Evolutionary conservation across 176 grass and related monocot species (phyloP), one percentile per base, ranked within the genome.

Genomic region (Carex kokanica): DNA sequence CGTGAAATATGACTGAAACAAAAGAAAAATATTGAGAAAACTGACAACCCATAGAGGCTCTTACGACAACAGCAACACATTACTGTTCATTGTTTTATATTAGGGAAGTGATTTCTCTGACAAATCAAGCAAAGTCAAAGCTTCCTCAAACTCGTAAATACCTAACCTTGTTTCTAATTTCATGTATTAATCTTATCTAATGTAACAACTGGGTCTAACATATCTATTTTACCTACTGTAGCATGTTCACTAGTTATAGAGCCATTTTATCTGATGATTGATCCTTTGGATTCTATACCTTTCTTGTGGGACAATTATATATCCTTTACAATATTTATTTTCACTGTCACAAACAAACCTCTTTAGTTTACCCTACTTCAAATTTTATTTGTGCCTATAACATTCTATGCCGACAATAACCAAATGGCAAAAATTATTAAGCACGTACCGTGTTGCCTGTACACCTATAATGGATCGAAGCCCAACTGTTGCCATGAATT

Each of bases 401-500:
- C 32, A 40, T 41, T 75, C 23, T 16, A 89, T 61, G 45, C 45
- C 6, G 18, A n/a, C 15, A 88, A 72, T 87, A 60, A 21, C 70
- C 43, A 27, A 54, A 75, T 23, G 21, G 23, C 45, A 23, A 51
- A 75, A 55, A 77, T 13, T 8, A 31, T 25, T 27, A 54, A 77
- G 79, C 20, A 53, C 2, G 3, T 79, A 99, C 96, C 96, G 88
- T 84, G 85, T 87, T 59, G 85, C 83, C 45, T 95, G 93, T 65
- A 92, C 20, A 15, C 89, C 84, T 72, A 95, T 61, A 86, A 99
- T 57, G 85, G 93, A 93, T 52, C 96, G 93, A 55, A 95, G 85
- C 85, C 96, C 96, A 87, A 86, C 89, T 78, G 93, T 95, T 65
- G 93, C 93, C 91, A 91, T 91, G 64, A 95, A 89, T 66, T 99